A percentile compares a stretch with the other conserved stretches of the same genome.
Evolutionary conservation across 306 rosid genomes (phyloP).

Genomic region (Medicago ruthenica): DNA sequence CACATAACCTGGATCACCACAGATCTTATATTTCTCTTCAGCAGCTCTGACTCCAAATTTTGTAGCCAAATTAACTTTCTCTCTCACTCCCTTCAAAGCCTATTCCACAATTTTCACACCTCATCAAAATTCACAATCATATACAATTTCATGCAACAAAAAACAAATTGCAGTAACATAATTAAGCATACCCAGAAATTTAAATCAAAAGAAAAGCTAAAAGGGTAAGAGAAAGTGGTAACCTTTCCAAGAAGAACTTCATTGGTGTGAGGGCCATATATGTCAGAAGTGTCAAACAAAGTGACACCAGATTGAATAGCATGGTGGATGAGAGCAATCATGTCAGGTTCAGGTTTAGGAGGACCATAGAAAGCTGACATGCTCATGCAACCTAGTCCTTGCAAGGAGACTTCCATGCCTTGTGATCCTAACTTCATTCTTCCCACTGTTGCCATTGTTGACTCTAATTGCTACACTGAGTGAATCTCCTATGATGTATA

Average conservation of each 20-base stretch:
- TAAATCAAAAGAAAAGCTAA: neutral
- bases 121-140: neutral
- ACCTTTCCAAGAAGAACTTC: constrained; percentile 69
- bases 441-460: constrained; percentile 47
- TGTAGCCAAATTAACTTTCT: constrained; percentile 62
- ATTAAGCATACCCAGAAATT: neutral
- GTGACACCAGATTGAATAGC: constrained; percentile 66
- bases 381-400: constrained; percentile 80
- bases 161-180: neutral
- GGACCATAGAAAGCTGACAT: constrained; percentile 73
- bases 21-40: constrained; percentile 41
- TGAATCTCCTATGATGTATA: too few species aligned
- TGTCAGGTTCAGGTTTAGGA: constrained; percentile 67
- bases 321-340: constrained; percentile 67
- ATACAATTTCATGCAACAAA: neutral
- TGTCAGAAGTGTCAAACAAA: constrained; percentile 69
- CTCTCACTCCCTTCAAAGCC: constrained; percentile 52
- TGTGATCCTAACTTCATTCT: constrained; percentile 68
- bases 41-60: constrained; percentile 49
- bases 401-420: constrained; percentile 62
- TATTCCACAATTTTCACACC: constrained; percentile 11
- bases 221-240: too few species aligned
- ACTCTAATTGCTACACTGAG: neutral
- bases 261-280: constrained; percentile 69
- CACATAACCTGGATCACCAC: constrained; percentile 70